Evolutionary conservation across 2,329 filamentous ascomycete species (phyloP).

Genomic region (Chaetomiaceae sp.): DNA sequence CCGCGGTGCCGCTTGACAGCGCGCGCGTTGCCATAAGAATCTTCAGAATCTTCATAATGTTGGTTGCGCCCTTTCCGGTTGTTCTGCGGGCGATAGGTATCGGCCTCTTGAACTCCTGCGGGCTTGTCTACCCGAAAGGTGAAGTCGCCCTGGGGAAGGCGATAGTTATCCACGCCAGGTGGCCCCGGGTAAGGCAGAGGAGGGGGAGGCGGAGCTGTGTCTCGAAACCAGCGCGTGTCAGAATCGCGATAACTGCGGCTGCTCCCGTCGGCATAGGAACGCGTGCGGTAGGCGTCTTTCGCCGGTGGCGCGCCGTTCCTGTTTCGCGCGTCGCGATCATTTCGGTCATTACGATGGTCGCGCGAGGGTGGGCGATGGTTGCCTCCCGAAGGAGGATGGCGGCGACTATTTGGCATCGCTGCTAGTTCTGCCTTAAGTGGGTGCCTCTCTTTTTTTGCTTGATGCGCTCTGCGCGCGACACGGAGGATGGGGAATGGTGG

Average conservation of each 20-base stretch:
- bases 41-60: constrained; percentile 9
- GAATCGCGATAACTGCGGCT: constrained; percentile 6
- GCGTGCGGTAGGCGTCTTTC: constrained; percentile 12
- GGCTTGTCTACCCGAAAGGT: constrained; percentile 51
- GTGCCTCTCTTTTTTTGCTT: not conserved
- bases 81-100: constrained; percentile 30
- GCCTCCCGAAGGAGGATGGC: constrained; percentile 7
- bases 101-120: constrained; percentile 38
- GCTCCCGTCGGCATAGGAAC: constrained; percentile 7
- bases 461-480: not conserved
- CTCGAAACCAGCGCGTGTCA: constrained; percentile 2
- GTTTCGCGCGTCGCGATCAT: constrained; percentile 15
- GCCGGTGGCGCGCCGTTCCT: constrained; percentile 9
- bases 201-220: constrained; percentile 1
- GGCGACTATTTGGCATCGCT: constrained; percentile 15
- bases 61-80: constrained; percentile 11
- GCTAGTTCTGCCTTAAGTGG: not conserved
- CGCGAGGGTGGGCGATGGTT: constrained; percentile 10
- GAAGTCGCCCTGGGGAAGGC: constrained; percentile 45
- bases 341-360: constrained; percentile 13
- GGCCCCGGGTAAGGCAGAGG: constrained; percentile 9
- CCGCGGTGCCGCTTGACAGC: constrained; percentile 6
- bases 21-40: too few relatives aligned
- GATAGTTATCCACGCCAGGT: constrained; percentile 23
- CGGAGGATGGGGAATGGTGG: not conserved